Evolutionary conservation across 31 red algal genomes (phyloP), one percentile per base, ranked within the genome.

Genomic region (Asparagopsis taxiformis): DNA sequence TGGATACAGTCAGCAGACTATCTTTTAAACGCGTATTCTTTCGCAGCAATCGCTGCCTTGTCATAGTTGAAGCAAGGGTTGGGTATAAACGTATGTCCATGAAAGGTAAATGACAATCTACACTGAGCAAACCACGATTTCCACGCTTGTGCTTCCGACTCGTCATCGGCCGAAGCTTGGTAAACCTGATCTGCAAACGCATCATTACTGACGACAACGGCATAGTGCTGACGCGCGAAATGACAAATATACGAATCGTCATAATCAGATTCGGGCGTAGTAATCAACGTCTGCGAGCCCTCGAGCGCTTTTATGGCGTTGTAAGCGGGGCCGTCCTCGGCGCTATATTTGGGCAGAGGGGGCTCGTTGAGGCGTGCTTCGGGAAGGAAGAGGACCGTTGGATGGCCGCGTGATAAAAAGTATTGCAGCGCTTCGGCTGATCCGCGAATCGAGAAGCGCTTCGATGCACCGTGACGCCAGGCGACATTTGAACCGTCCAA

Each of bases 181-280:
- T 96, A 85, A 4, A 91, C 35, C 16, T 79, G 62, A 80, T 96
- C 92, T 26, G 41, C 46, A 49, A 86, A 90, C 2, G 30, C 29
- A 73, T 96, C 92, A 43, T 96, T 96, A 55, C 68, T 83, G 31
- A 96, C 86, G 3, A 96, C 63, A 23, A 96, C 57, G 9, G 65
- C 85, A 32, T 34, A 38, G 33, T 80, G n/a, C 23, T 35, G 55
- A 24, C 82, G 46, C 16, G 92, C 92, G 69, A 79, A 90, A 25
- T 58, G 51, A 57, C 84, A 58, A 0, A 74, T 80, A 51, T 85
- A 96, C 22, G 85, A 51, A 25, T 96, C 92, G 49, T 96, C 92
- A 63, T 96, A 96, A 29, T 96, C 92, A 33, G 44, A 43, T 20
- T 64, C 64, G 20, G 92, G 92, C 23, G 66, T 74, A 9, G 81